These are phyloP conservation scores for Pinus albicaulis DNA, from an alignment of 75 land plant genomes.

Conservation along the genomic window DNA sequence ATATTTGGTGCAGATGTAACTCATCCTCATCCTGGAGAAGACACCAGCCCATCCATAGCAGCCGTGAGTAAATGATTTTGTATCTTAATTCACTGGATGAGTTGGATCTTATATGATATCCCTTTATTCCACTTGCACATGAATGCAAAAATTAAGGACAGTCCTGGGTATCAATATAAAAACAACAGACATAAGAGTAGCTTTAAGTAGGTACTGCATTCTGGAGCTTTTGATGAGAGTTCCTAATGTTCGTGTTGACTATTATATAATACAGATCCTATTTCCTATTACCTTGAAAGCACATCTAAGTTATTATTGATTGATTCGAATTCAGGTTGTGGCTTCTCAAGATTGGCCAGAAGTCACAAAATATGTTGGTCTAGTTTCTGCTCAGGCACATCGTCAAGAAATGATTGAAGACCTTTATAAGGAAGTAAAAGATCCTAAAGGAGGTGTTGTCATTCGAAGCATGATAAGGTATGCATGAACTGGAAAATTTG, in stretches of 20 bases:
- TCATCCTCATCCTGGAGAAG: conserved; percentile 97
- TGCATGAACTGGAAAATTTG: not conserved
- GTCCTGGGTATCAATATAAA: not conserved
- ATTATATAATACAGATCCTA: no score
- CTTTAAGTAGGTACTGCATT: not conserved
- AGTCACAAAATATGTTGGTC: conserved; percentile 86
- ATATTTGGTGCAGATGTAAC: conserved; percentile 99
- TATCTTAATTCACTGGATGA: not conserved
- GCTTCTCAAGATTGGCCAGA: conserved; percentile 99
- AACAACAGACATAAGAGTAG: not conserved
- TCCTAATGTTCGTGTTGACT: not conserved
- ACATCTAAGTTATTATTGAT: not conserved
- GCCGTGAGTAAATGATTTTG: conserved; percentile 50
- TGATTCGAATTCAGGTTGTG: conserved; percentile 60
- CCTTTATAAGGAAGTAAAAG: conserved; percentile 74
- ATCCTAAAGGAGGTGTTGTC: conserved; percentile 64
- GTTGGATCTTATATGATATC: not conserved
- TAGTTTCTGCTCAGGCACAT: conserved; percentile 94
- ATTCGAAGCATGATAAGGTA: conserved; percentile 95
- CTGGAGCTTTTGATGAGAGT: not conserved
- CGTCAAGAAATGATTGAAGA: conserved; percentile 95
- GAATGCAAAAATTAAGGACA: not conserved
- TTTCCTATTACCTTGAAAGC: not conserved
- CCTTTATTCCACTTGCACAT: not conserved
- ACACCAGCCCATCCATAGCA: conserved; percentile 85